Evolutionary conservation across 805 yeast species (phyloP).

Genomic region (Starmerella bacillaris): DNA sequence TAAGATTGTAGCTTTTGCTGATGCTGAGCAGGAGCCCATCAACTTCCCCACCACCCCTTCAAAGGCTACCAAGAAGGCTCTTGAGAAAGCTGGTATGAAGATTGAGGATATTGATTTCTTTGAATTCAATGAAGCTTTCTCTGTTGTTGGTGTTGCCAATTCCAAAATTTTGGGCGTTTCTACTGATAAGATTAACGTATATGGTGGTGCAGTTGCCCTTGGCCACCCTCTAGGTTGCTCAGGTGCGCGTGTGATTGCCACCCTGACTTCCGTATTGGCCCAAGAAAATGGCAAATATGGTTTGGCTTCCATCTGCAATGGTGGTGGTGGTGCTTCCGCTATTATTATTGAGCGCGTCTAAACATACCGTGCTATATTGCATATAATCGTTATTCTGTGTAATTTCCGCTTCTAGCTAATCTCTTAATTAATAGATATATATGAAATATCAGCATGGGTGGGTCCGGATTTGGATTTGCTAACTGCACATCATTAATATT

Average conservation of each 20-base stretch:
- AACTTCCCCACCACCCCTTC: slow-evolving; percentile 95
- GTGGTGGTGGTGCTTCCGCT: slow-evolving; percentile 99
- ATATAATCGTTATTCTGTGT: too few relatives aligned
- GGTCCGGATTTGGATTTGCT: too few relatives aligned
- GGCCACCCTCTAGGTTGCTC: slow-evolving; percentile 96
- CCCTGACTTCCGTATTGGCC: slow-evolving; percentile 56
- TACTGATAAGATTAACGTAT: slow-evolving; percentile 58
- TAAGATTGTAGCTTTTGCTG: slow-evolving; percentile 86
- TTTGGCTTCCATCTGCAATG: slow-evolving; percentile 92
- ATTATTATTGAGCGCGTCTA: slow-evolving; percentile 60
- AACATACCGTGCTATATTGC: too few relatives aligned
- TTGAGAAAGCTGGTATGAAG: slow-evolving; percentile 61
- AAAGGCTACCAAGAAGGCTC: slow-evolving; percentile 87
- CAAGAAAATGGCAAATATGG: slow-evolving; percentile 85
- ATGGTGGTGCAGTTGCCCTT: slow-evolving; percentile 93
- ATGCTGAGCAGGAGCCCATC: slow-evolving; percentile 87
- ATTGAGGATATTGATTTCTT: slow-evolving; percentile 63
- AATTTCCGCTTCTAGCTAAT: too few relatives aligned
- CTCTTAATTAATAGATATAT: too few relatives aligned
- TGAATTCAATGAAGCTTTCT: slow-evolving; percentile 95
- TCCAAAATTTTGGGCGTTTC: slow-evolving; percentile 46
- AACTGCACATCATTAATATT: too few relatives aligned
- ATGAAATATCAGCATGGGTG: too few relatives aligned
- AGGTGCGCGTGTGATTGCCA: slow-evolving; percentile 85
- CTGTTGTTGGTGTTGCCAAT: slow-evolving; percentile 90